Evolutionary conservation across 257 asterid genomes (phyloP).

Genomic region (Apocynum venetum): DNA sequence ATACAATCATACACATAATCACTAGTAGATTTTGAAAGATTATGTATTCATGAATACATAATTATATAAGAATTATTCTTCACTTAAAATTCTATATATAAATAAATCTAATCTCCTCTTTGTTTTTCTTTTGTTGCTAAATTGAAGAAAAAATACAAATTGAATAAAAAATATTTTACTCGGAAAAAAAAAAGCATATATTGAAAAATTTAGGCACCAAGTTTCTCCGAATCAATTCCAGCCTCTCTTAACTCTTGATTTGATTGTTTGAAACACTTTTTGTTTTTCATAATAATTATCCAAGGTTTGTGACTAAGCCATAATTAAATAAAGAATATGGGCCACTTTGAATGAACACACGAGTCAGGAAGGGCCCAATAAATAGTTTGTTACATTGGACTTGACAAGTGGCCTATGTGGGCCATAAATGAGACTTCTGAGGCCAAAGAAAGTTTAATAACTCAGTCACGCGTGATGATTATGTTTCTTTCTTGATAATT

Average conservation of each 20-base stretch:
- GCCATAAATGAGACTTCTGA: slow-evolving; percentile 17
- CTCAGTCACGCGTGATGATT: slow-evolving; percentile 40
- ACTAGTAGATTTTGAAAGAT: neutral
- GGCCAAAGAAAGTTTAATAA: slow-evolving; percentile 18
- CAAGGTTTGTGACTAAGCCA: neutral
- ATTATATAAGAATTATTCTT: neutral
- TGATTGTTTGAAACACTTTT: neutral
- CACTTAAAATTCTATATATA: no score
- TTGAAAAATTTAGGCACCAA: no score
- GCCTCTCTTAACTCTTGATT: neutral
- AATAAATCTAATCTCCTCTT: no score
- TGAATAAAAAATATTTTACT: no score
- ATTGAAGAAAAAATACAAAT: no score
- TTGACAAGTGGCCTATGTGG: slow-evolving; percentile 21
- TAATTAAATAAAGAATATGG: neutral
- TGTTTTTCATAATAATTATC: neutral
- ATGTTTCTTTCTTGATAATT: neutral
- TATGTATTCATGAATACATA: neutral
- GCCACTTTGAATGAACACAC: slow-evolving; percentile 1
- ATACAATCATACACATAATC: no score
- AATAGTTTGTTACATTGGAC: slow-evolving; percentile 9
- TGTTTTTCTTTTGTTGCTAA: no score
- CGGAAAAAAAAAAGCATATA: no score
- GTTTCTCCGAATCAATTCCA: no score
- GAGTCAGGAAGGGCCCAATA: slow-evolving; percentile 4